These are phyloP conservation scores for Geotrichum macrosporum DNA, from an alignment of 1,139 yeast species.

Conservation along the genomic window DNA sequence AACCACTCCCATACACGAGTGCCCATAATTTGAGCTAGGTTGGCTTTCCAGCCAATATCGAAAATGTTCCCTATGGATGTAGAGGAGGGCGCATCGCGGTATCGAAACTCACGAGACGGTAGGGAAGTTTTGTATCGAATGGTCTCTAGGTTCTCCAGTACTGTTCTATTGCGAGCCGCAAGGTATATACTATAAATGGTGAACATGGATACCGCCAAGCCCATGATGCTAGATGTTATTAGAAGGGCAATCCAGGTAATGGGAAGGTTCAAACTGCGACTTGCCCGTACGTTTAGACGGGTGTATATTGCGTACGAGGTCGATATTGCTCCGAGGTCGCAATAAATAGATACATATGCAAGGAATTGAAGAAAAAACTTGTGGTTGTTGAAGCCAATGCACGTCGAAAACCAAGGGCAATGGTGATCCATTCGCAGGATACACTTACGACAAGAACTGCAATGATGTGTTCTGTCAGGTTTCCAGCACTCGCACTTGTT, in stretches of 20 bases:
- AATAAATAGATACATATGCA: conserved; percentile 51
- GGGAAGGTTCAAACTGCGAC: conserved; percentile 48
- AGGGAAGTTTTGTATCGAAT: conserved; percentile 48
- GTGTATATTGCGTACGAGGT: conserved; percentile 31
- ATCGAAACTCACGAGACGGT: conserved; percentile 41
- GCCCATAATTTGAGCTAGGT: conserved; percentile 78
- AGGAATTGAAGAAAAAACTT: conserved; percentile 76
- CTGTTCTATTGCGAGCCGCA: conserved; percentile 62
- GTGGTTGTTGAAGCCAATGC: conserved; percentile 80
- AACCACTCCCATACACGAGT: conserved; percentile 58
- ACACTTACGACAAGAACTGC: conserved; percentile 40
- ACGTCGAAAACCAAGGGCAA: conserved; percentile 94
- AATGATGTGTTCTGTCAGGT: conserved; percentile 67
- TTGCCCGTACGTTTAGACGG: conserved; percentile 3
- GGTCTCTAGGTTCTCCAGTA: conserved; percentile 73
- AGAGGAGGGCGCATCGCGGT: conserved; percentile 41
- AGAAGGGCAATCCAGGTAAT: conserved; percentile 58
- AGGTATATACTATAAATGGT: conserved; percentile 56
- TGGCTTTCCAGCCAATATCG: conserved; percentile 60
- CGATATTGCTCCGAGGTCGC: conserved; percentile 42
- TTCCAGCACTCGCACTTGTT: conserved; percentile 78
- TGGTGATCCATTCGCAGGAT: conserved; percentile 62
- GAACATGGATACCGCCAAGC: conserved; percentile 59
- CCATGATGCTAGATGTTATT: conserved; percentile 58
- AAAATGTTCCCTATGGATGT: conserved; percentile 58